phyloP scores from a whole-genome alignment of 2,329 filamentous ascomycete species.

The Botrytis hyacinthi region DNA sequence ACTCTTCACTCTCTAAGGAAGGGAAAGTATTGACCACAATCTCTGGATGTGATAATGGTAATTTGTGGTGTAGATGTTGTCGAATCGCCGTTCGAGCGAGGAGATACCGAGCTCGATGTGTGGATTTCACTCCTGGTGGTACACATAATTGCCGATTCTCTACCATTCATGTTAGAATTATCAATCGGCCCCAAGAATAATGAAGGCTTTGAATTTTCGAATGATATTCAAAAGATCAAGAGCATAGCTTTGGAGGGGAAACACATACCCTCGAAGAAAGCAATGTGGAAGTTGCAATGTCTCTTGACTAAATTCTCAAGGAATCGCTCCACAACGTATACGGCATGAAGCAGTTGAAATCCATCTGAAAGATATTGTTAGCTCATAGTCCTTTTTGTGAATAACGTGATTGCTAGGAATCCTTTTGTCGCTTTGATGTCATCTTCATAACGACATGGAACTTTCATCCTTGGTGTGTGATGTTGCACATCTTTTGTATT shows the following conservation, averaged over 20 bases:
- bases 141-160: constrained; percentile 55
- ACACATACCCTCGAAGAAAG: constrained; percentile 55
- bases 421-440: not conserved
- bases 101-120: constrained; percentile 46
- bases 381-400: constrained; percentile 11
- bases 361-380: constrained; percentile 46
- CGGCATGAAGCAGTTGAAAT: constrained; percentile 69
- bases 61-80: constrained; percentile 49
- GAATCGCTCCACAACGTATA: constrained; percentile 66
- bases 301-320: constrained; percentile 58
- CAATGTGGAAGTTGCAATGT: constrained; percentile 68
- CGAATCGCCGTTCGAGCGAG: constrained; percentile 63
- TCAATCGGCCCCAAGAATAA: not conserved
- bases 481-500: not conserved
- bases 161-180: constrained; percentile 25
- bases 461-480: not conserved
- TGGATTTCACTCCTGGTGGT: constrained; percentile 43
- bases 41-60: constrained; percentile 30
- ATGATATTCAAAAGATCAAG: not conserved
- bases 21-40: constrained; percentile 44
- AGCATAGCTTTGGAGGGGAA: not conserved
- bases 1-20: constrained; percentile 49
- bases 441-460: not conserved
- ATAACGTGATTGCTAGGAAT: too few species aligned
- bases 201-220: not conserved